Base-by-base conservation (phyloP, 2,329 filamentous ascomycete species). In the Monilinia polystroma region DNA sequence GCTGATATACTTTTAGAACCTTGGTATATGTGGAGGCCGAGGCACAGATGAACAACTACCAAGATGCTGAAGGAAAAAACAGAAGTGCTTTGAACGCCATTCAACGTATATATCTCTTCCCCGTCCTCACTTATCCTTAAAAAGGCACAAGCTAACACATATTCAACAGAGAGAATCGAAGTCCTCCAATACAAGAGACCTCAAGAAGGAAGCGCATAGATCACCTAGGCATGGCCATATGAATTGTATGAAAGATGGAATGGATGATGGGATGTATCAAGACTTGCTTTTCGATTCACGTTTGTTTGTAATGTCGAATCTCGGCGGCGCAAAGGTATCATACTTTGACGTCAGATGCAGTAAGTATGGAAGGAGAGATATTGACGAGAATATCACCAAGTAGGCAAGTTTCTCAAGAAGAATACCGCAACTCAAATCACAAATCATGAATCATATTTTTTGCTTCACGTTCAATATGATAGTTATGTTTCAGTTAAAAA, bases 11-110 rank as follows among this genome's bases (percentile, higher is more conserved):
- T 29, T 68, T 69, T 73, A 97, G 93, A 68, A 85, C 92, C 18
- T 81, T 92, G 62, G 83, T 99, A 70, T 92, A 87, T 75, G 82
- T 98, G 60, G 94, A 98, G 78, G 93, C 90, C 55, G 92, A 97
- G 69, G 90, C 89, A 69, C 81, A 80, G 71, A 87, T 94, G 80
- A 83, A 80, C 72, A 81, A 78, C 55, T 94, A 87, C 76, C 85
- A 90, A 72, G 88, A 90, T 72, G 77, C 81, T 67, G 90, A 95
- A 57, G 91, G 91, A 77, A 89, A 89, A 79, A 85, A 81, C 73
- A 83, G 82, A 72, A 85, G 79, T 65, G 76, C 80, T 60, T 77
- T 97, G 75, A 93, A 82, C 79, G 82, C 98, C 74, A 79, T 90
- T 62, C 92, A 97, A 81, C 89, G 94, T 96, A 87, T 26, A 29